Conservation (phyloP, 306 rosid genomes). For the Vicia sativa region DNA sequence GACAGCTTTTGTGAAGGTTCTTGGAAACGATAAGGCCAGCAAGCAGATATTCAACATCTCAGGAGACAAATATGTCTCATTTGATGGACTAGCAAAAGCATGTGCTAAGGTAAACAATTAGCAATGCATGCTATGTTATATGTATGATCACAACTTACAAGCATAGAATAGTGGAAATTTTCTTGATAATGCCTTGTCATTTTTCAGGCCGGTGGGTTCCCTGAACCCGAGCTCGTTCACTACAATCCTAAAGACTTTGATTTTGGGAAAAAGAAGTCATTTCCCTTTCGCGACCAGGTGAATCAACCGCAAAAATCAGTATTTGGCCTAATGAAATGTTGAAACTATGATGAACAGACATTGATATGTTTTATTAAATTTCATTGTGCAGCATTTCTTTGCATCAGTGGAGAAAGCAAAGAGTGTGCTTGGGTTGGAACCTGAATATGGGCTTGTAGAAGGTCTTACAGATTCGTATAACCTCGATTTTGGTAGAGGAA, state of each 20-base stretch:
- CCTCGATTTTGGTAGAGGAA: conserved; percentile 91
- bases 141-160: conserved; percentile 1
- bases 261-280: conserved; percentile 91
- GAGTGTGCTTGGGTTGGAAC: conserved; percentile 79
- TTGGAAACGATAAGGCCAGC: conserved; percentile 87
- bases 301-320: background rate
- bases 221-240: conserved; percentile 92
- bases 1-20: conserved; percentile 73
- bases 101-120: conserved; percentile 76
- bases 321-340: too few relatives aligned
- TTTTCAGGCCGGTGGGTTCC: conserved; percentile 86
- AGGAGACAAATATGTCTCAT: conserved; percentile 88
- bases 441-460: conserved; percentile 75
- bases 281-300: conserved; percentile 98
- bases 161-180: background rate
- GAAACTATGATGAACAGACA: background rate
- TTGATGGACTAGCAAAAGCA: conserved; percentile 93
- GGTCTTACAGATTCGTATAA: conserved; percentile 90
- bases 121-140: background rate
- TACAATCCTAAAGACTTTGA: conserved; percentile 90
- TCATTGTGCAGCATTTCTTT: conserved; percentile 80
- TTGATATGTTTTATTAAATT: conserved; percentile 5
- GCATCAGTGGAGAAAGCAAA: conserved; percentile 88
- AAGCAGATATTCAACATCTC: conserved; percentile 91
- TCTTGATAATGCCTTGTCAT: conserved; percentile 22